These are phyloP conservation scores for Pilobolus umbonatus DNA, from an alignment of 192 early-diverging fungal species.

Conservation along the genomic window DNA sequence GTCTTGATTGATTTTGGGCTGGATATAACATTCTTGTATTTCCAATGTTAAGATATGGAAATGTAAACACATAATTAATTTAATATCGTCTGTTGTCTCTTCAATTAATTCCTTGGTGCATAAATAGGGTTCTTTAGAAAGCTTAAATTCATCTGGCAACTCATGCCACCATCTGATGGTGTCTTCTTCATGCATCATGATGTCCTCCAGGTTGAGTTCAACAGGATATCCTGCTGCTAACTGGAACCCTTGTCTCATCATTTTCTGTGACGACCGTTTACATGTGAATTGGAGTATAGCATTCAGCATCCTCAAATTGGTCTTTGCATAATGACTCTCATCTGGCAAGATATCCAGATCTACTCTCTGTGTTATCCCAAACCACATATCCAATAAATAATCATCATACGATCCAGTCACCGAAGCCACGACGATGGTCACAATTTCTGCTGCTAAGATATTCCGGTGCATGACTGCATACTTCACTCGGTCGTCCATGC, in stretches of 20 bases:
- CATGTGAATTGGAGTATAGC: background rate
- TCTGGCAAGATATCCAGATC: background rate
- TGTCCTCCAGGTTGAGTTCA: slow-evolving; percentile 8
- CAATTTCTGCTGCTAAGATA: background rate
- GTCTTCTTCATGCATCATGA: background rate
- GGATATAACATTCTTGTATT: background rate
- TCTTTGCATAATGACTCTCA: background rate
- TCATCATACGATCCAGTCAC: background rate
- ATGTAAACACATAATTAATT: slow-evolving; percentile 4
- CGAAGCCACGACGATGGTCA: background rate
- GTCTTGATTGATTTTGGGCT: background rate
- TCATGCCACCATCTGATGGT: slow-evolving; percentile 5
- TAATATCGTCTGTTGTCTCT: background rate
- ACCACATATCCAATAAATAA: too few species aligned
- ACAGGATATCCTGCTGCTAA: background rate
- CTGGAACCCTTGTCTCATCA: background rate
- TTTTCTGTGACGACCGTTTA: background rate
- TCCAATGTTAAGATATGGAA: background rate
- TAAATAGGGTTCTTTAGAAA: background rate
- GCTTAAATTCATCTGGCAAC: slow-evolving; percentile 1
- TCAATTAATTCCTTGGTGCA: slow-evolving; percentile 3
- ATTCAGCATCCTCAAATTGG: background rate
- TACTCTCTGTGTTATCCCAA: background rate
- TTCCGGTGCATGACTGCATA: background rate
- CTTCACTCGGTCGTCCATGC: background rate